These are phyloP conservation scores for Vigna angularis DNA, from an alignment of 306 rosid species.

Conservation along the genomic window DNA sequence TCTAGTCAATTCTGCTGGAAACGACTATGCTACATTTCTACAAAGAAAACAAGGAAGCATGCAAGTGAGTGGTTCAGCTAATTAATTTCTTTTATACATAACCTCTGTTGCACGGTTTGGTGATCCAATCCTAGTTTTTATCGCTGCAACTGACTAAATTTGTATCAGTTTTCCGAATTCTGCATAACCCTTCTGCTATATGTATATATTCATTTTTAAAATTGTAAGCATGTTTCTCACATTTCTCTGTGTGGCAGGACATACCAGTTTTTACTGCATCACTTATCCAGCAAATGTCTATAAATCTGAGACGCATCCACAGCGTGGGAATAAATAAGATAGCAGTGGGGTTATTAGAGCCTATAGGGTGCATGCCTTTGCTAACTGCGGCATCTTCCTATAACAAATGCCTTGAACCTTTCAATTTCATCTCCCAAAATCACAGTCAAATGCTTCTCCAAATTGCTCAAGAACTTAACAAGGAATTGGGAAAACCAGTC, in stretches of 20 bases:
- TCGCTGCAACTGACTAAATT: too few species aligned
- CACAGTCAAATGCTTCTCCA: slow-evolving; percentile 54
- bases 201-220: too few species aligned
- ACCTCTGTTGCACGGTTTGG: not conserved
- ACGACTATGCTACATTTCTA: slow-evolving; percentile 38
- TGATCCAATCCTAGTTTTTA: not conserved
- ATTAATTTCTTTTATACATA: not conserved
- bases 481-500: slow-evolving; percentile 25
- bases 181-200: too few species aligned
- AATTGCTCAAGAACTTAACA: slow-evolving; percentile 38
- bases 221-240: not conserved
- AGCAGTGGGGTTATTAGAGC: slow-evolving; percentile 53
- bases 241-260: slow-evolving; percentile 35
- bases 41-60: not conserved
- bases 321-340: slow-evolving; percentile 49
- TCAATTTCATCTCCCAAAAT: slow-evolving; percentile 39
- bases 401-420: slow-evolving; percentile 5
- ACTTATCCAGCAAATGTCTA: slow-evolving; percentile 48
- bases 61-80: slow-evolving; percentile 31
- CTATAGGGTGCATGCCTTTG: slow-evolving; percentile 57
- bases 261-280: slow-evolving; percentile 29
- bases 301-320: slow-evolving; percentile 51
- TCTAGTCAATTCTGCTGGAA: slow-evolving; percentile 42
- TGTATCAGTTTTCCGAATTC: too few species aligned
- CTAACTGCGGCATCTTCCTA: not conserved